Base-by-base conservation (phyloP, 148 eudicot genomes). In the Camellia sinensis region DNA sequence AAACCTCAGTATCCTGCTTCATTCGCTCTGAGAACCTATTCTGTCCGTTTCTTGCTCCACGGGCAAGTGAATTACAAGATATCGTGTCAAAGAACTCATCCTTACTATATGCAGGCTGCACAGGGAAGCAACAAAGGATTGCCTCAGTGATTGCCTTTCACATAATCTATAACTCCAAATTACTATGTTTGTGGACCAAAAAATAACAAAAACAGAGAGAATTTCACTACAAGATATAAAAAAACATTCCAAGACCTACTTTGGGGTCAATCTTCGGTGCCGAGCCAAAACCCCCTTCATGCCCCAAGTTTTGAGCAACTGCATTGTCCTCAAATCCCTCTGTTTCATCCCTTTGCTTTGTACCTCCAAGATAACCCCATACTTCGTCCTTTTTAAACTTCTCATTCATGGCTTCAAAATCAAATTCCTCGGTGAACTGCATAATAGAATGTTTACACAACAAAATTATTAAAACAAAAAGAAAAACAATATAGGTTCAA, bases 371-470 rank as follows among this genome's bases (percentile, higher is more conserved):
- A 75, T 67, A 68, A 60, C 83, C 83, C 83, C 83, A 81, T 3
- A 81, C 75, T 75, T 81, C 83, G 10, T 81, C 79, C 75, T 81
- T 81, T 59, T 81, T 81, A 48, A 81, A 81, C 75, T 81, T 81
- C 40, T 81, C 79, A 44, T 81, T 81, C 83, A 81, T 81, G 75
- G 83, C 79, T 59, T 75, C 83, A 19, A 81, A 81, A 76, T 81
- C 79, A 53, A 81, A 81, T 81, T 81, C 83, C 41, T 81, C 83
- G 22, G 83, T 75, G 63, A 67, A 81, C 66, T 68, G 68, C 19
- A 60, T 75, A 53, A 67, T 57, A 13, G 75, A 80, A 61, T 57
- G 67, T 71, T 60, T 46, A 68, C 75, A 18, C 70, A 22, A 19
- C 48, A 74, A 81, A 21, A 54, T 14, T 18, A 37, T 19, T 53